Evolutionary conservation across 441 rosid species (phyloP), one percentile per base, ranked within the genome.

Genomic region (Erodium trifolium): DNA sequence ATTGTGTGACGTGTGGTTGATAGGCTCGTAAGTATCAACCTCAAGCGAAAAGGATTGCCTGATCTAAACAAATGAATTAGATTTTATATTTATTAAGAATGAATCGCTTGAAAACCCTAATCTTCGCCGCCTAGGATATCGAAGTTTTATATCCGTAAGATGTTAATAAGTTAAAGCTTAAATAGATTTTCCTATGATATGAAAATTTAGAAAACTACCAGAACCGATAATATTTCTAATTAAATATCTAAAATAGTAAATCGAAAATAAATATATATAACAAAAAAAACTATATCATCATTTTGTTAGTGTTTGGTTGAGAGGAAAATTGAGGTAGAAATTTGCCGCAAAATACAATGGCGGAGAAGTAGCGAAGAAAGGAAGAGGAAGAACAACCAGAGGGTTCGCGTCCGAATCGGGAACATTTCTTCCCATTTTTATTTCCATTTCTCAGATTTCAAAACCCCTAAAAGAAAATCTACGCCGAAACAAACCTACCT

Each of bases 361-460:
- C 62, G 62, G 62, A 55, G 62, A 55, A 55, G 62, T 55, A 53
- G 60, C 60, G 53, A 47, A 47, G 53, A 47, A 47, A 47, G 53
- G 14, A 47, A 16, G 60, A n/a, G 1, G 60, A 53, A 55, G 23
- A 14, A 55, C 23, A 55, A 55, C 23, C 62, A 55, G 23, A 16
- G 23, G 23, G 23, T 16, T 55, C 62, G 62, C 62, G 62, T 12
- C 62, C 62, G 8, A 55, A 55, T 55, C 62, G 62, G 62, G 12
- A 55, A 55, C 62, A 18, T 3, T 55, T 55, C 9, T 8, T 17
- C 62, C 19, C 18, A 55, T 55, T 55, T 55, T 5, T 55, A 17
- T 55, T 17, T 5, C 19, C 53, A 14, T 55, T 55, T 16, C 62
- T 55, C 62, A 16, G 62, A 55, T 55, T 55, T 14, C 62, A 55